Evolutionary conservation across 495 filamentous ascomycete species (phyloP).

Genomic region (Penicillium argentinense): DNA sequence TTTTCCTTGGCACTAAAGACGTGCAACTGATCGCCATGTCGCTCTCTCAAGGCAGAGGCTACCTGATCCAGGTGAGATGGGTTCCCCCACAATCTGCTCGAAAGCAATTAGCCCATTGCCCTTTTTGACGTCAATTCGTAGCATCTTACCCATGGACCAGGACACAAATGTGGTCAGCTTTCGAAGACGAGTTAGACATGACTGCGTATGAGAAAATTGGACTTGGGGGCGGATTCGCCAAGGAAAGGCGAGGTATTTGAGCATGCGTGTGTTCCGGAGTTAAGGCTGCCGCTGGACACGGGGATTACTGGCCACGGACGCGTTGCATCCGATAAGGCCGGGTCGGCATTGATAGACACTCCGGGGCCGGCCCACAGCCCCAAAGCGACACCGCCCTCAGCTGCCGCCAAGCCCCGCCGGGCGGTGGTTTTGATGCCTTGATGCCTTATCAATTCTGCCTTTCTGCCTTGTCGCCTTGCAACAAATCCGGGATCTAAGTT

Average conservation of each 20-base stretch:
- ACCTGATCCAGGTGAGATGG: slow-evolving; percentile 77
- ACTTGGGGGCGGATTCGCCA: neutral
- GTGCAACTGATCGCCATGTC: slow-evolving; percentile 63
- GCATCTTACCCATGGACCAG: slow-evolving; percentile 83
- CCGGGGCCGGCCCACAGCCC: too few species aligned
- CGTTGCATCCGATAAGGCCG: neutral
- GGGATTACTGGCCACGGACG: too few species aligned
- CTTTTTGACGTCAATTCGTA: slow-evolving; percentile 3
- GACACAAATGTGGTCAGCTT: slow-evolving; percentile 79
- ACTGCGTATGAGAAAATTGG: neutral
- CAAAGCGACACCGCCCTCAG: too few species aligned
- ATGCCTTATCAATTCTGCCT: too few species aligned
- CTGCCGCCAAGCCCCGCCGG: too few species aligned
- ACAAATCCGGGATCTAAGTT: too few species aligned
- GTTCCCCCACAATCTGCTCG: slow-evolving; percentile 82
- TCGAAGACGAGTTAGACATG: slow-evolving; percentile 14
- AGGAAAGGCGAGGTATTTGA: neutral
- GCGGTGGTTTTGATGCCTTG: too few species aligned
- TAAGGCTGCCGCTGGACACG: neutral
- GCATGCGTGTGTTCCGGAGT: neutral
- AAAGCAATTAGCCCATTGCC: slow-evolving; percentile 8
- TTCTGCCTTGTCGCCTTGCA: too few species aligned
- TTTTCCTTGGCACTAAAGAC: slow-evolving; percentile 79
- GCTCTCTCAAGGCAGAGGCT: slow-evolving; percentile 62
- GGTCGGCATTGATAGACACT: neutral